A percentile compares a stretch with the other conserved stretches of the same genome.
phyloP scores from a whole-genome alignment of 495 filamentous ascomycete genomes.

The Physcia stellaris region DNA sequence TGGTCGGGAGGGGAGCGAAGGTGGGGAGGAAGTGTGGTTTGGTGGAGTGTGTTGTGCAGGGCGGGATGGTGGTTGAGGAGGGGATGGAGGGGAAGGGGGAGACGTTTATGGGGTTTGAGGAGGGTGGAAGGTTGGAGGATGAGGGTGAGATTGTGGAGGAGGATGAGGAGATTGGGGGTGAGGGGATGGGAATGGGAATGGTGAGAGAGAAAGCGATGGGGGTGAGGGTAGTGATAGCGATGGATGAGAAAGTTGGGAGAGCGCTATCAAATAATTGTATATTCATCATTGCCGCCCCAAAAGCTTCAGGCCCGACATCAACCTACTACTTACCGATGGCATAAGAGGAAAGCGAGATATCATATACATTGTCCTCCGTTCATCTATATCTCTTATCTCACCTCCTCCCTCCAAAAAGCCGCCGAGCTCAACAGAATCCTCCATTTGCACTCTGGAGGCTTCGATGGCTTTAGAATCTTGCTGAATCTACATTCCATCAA shows the following conservation, averaged over 20 bases:
- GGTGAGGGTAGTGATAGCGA: not conserved
- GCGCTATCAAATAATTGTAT: too few species aligned
- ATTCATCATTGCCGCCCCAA: too few species aligned
- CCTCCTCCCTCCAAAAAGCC: too few species aligned
- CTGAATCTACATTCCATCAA: too few species aligned
- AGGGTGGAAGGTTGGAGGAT: constrained; percentile 42
- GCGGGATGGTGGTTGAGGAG: constrained; percentile 67
- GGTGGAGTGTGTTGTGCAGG: constrained; percentile 82
- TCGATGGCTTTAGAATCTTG: too few species aligned
- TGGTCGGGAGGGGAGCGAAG: constrained; percentile 60
- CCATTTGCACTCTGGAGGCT: too few species aligned
- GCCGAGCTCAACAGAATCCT: too few species aligned
- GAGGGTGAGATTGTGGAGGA: constrained; percentile 25
- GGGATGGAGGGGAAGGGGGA: constrained; percentile 75
- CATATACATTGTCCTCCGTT: too few species aligned
- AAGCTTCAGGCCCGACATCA: too few species aligned
- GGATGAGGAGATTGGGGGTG: constrained; percentile 21
- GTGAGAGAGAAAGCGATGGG: constrained; percentile 7
- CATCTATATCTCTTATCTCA: too few species aligned
- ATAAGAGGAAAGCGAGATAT: too few species aligned
- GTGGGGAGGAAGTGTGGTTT: constrained; percentile 64
- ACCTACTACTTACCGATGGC: too few species aligned
- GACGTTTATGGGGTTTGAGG: constrained; percentile 74
- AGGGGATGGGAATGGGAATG: constrained; percentile 2
- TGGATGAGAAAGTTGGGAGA: not conserved